Conservation (phyloP, 768 basidiomycete genomes). For the Suillus weaverae region DNA sequence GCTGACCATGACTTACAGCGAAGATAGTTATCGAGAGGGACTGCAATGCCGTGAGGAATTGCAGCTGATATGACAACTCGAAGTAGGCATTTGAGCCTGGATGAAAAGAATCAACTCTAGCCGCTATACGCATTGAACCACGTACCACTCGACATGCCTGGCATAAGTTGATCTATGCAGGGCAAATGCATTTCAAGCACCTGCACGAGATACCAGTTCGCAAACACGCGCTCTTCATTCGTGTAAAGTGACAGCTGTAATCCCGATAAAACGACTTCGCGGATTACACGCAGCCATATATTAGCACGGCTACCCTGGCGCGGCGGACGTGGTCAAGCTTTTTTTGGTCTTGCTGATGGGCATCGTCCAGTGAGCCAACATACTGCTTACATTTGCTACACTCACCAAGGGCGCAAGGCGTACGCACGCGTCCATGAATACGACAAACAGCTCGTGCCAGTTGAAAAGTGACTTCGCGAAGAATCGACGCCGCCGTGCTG, state of each 20-base stretch:
- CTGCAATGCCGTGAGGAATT: constrained; percentile 59
- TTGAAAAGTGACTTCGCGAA: constrained; percentile 62
- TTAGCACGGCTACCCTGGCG: constrained; percentile 48
- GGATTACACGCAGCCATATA: constrained; percentile 61
- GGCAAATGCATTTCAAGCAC: constrained; percentile 58
- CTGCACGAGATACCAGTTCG: constrained; percentile 71
- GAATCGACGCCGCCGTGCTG: constrained; percentile 62
- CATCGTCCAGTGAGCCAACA: background rate
- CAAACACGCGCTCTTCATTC: constrained; percentile 64
- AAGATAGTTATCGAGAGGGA: constrained; percentile 54
- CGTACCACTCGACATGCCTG: constrained; percentile 42
- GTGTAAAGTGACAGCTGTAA: constrained; percentile 77
- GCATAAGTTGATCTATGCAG: constrained; percentile 49
- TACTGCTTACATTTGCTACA: background rate
- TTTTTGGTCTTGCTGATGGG: constrained; percentile 16
- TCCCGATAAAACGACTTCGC: constrained; percentile 72
- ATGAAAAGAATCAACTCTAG: background rate
- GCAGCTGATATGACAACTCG: constrained; percentile 52
- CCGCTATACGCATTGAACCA: constrained; percentile 3
- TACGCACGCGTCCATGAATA: constrained; percentile 29
- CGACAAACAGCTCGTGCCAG: constrained; percentile 66
- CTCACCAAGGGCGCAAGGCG: constrained; percentile 22
- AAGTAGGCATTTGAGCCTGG: constrained; percentile 29
- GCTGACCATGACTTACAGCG: constrained; percentile 39
- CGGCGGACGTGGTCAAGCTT: constrained; percentile 36